Evolutionary conservation across 78 protist species (phyloP), one percentile per base, ranked within the genome.

Genomic region (Dictyostelium brefeldianum): DNA sequence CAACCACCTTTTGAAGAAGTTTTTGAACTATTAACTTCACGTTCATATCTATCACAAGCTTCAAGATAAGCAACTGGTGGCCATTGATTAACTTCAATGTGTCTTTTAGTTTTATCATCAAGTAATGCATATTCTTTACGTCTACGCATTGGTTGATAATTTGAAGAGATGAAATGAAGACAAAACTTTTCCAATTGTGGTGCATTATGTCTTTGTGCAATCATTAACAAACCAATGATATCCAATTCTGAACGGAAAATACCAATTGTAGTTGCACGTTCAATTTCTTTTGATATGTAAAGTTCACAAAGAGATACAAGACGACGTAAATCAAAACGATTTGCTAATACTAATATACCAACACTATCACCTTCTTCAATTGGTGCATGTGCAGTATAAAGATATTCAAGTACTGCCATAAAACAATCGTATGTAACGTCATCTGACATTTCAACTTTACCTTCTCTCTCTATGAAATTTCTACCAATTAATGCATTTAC

Each of bases 311-410:
- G 51, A 20, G 97, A 85, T 9, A 95, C 83, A 7, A 95, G 57
- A 20, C 97, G 29, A 11, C 51, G 22, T 8, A 95, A 17, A 53
- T 87, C 94, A 47, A 90, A 95, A 31, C 91, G 89, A 67, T 95
- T 89, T 53, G 94, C 97, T 15, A 95, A 31, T 4, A 79, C 89
- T 69, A 95, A 29, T 15, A 95, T 80, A 43, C 83, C 94, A 54
- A 95, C 80, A 17, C 78, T 14, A 25, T 95, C 97, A 54, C 67
- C 67, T 6, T 79, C 89, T 36, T 85, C 94, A 69, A 92, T 81
- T 29, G 97, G 95, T 5, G 95, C 53, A 46, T 95, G 97, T 14
- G 90, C 96, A 17, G 97, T 95, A n/a, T 95, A 95, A 1, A 95
- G 71, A 81, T 95, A 95, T 43, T 95, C 97, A 5, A 95, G 54